A percentile compares a stretch with the other conserved stretches of the same genome.
These are phyloP conservation scores for Metschnikowia chrysomelidarum DNA, from an alignment of 805 yeast genomes.

Conservation along the genomic window DNA sequence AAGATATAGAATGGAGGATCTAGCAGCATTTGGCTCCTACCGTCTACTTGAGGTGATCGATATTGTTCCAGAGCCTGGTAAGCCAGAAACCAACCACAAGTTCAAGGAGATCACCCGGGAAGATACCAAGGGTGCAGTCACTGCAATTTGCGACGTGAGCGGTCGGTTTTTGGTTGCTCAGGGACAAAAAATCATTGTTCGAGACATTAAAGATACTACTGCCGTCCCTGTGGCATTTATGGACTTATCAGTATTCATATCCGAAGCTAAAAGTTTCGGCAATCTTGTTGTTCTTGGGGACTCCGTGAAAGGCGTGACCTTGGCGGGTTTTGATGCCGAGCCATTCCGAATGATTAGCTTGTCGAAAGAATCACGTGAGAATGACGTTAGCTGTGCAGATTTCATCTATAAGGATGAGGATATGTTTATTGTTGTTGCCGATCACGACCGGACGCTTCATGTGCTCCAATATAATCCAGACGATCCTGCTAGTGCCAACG, in stretches of 20 bases:
- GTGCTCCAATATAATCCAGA: slow-evolving; percentile 88
- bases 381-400: slow-evolving; percentile 71
- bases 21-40: slow-evolving; percentile 75
- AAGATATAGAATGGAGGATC: slow-evolving; percentile 71
- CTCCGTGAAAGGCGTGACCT: slow-evolving; percentile 68
- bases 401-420: slow-evolving; percentile 72
- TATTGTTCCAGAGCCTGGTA: slow-evolving; percentile 85
- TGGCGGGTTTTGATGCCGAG: slow-evolving; percentile 91
- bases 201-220: slow-evolving; percentile 84
- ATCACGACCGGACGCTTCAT: slow-evolving; percentile 64
- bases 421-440: slow-evolving; percentile 64
- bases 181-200: slow-evolving; percentile 76
- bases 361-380: slow-evolving; percentile 66
- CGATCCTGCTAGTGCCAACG: slow-evolving; percentile 77
- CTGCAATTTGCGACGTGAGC: slow-evolving; percentile 72
- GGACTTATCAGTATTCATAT: slow-evolving; percentile 77
- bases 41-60: slow-evolving; percentile 72
- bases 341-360: slow-evolving; percentile 82
- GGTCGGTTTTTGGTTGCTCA: slow-evolving; percentile 84
- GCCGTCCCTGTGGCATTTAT: slow-evolving; percentile 92
- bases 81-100: slow-evolving; percentile 79
- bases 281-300: slow-evolving; percentile 83
- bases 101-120: slow-evolving; percentile 72
- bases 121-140: slow-evolving; percentile 78
- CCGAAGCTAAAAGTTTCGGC: slow-evolving; percentile 80